phyloP scores from a whole-genome alignment of 2,329 filamentous ascomycete species.

The Raffaelea albimanens region DNA sequence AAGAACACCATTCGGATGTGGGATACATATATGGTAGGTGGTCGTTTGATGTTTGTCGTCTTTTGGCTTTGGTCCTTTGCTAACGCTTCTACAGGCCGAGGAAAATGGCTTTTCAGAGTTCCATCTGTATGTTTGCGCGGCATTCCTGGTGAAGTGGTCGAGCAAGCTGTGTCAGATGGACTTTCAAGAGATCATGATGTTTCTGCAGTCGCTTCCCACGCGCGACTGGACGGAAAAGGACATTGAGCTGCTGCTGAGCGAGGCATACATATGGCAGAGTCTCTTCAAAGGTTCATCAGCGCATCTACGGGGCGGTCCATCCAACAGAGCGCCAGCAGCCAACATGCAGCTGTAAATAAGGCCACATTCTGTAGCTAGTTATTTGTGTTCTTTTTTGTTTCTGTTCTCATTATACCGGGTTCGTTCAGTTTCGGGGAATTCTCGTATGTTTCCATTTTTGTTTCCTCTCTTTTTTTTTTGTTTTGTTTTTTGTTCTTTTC shows the following conservation, averaged over 20 bases:
- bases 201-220: constrained; percentile 87
- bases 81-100: constrained; percentile 59
- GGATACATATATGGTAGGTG: constrained; percentile 91
- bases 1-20: constrained; percentile 98
- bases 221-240: constrained; percentile 96
- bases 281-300: constrained; percentile 91
- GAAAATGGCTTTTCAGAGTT: constrained; percentile 98
- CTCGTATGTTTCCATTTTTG: too few relatives aligned
- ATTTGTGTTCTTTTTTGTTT: too few relatives aligned
- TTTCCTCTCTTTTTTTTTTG: too few relatives aligned
- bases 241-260: constrained; percentile 87
- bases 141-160: constrained; percentile 97
- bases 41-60: neutral
- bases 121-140: constrained; percentile 95
- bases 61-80: neutral
- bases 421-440: too few relatives aligned
- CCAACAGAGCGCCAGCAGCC: constrained; percentile 28
- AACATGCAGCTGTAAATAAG: constrained; percentile 28
- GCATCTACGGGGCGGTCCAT: constrained; percentile 52
- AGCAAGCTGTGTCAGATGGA: constrained; percentile 94
- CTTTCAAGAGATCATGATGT: constrained; percentile 99
- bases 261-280: constrained; percentile 98
- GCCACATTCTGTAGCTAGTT: too few relatives aligned
- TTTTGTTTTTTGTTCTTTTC: too few relatives aligned
- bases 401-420: too few relatives aligned